Evolutionary conservation across 1,284 basidiomycete genomes (phyloP), one percentile per base, ranked within the genome.

Genomic region (Boletus chippewaensis): DNA sequence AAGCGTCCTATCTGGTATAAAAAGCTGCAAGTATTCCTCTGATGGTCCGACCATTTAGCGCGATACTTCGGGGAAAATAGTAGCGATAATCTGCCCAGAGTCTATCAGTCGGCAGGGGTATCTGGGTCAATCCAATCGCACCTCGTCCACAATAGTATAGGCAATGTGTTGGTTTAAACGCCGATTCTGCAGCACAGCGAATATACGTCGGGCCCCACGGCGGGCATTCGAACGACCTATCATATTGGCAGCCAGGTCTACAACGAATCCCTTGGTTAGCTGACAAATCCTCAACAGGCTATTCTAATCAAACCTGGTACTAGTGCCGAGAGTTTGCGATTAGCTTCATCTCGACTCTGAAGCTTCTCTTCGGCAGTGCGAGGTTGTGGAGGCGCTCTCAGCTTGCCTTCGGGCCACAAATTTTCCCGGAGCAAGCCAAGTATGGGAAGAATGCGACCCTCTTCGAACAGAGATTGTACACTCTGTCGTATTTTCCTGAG

Each of bases 231-330:
- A 86, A 22, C 93, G 78, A 9, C 95, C 95, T 56, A 98, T 95
- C 83, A 97, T 91, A 62, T 95, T 97, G 6, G 95, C 91, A 28
- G 91, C 93, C 42, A 97, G 70, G 61, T 97, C 95, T 93, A 55
- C 35, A 32, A 43, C 34, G 31, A 7, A 46, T 47, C 29, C 5
- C 42, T 47, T 26, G 15, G 45, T 61, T 29, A 61, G 46, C 43
- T 39, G 35, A 40, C 4, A 8, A 29, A 24, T 53, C n/a, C 15
- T n/a, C n/a, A 41, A 26, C 24, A 44, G 22, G 28, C 42, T 34
- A 45, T 46, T 31, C 55, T 64, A 31, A 29, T 57, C 74, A 36
- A 63, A 91, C 93, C 92, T 61, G 95, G 95, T 56, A 99, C 86
- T 39, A 98, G 74, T 20, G 88, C 82, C 4, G 90, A 88, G 9